Conservation (phyloP, 306 rosid species). For the Lotus japonicus region DNA sequence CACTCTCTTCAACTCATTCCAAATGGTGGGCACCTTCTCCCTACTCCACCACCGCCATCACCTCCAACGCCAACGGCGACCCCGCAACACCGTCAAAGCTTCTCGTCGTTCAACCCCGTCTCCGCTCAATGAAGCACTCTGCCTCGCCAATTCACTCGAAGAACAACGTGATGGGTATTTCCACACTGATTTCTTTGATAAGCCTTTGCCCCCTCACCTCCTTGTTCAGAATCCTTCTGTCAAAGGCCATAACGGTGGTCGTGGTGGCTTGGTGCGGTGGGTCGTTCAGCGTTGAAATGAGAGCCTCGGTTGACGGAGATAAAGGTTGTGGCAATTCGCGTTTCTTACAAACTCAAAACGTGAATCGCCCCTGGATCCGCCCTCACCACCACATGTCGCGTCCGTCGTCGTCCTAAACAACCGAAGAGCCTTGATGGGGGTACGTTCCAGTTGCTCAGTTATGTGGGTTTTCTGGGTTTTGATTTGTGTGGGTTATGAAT, state of each 20-base stretch:
- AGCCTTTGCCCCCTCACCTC: conserved; percentile 58
- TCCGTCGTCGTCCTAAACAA: too few species aligned
- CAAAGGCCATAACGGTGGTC: conserved; percentile 52
- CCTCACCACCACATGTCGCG: too few species aligned
- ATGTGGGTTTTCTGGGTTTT: too few species aligned
- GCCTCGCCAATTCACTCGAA: conserved; percentile 82
- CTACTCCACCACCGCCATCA: conserved; percentile 2
- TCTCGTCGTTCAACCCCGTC: conserved; percentile 85
- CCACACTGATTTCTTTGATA: conserved; percentile 49
- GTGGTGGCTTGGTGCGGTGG: too few species aligned
- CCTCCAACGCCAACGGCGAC: neutral
- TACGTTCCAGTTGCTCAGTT: too few species aligned
- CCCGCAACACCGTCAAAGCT: conserved; percentile 45
- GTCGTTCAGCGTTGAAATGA: too few species aligned
- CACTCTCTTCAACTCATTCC: conserved; percentile 10
- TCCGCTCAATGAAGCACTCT: conserved; percentile 92
- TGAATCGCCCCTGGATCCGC: too few species aligned
- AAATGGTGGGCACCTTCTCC: conserved; percentile 1
- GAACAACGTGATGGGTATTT: conserved; percentile 76
- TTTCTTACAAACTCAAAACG: too few species aligned
- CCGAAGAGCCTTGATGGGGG: too few species aligned
- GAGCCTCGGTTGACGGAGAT: too few species aligned
- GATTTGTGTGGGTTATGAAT: too few species aligned
- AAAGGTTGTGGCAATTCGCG: too few species aligned
- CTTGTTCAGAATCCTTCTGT: conserved; percentile 76